Evolutionary conservation across 805 yeast species (phyloP).

Genomic region (Debaryomyces hansenii): DNA sequence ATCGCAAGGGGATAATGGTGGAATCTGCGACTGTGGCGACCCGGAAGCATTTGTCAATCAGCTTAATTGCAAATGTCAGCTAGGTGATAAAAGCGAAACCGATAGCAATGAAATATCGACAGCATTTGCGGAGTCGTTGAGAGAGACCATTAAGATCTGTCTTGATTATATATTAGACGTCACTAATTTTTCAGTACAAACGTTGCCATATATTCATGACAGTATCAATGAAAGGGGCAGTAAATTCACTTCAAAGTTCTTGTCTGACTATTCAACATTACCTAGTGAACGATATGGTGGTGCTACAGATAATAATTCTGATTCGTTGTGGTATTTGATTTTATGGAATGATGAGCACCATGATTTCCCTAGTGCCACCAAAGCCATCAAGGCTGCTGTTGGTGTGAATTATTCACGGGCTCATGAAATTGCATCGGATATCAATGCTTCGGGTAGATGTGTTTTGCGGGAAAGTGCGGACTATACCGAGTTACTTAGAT

Average conservation of each 20-base stretch:
- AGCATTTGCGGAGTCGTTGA: constrained; percentile 17
- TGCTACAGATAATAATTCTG: constrained; percentile 31
- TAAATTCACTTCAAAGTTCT: constrained; percentile 19
- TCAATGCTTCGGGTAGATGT: constrained; percentile 53
- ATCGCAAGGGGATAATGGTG: constrained; percentile 48
- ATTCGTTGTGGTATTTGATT: constrained; percentile 44
- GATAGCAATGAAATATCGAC: constrained; percentile 6
- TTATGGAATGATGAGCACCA: constrained; percentile 84
- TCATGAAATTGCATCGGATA: constrained; percentile 37
- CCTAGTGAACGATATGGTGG: constrained; percentile 32
- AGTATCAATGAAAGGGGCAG: constrained; percentile 23
- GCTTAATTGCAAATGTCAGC: constrained; percentile 51
- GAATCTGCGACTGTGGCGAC: constrained; percentile 78
- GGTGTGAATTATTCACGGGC: constrained; percentile 27
- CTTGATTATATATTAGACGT: constrained; percentile 48
- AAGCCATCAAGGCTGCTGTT: constrained; percentile 41
- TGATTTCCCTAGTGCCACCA: constrained; percentile 53
- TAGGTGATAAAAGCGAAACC: constrained; percentile 5
- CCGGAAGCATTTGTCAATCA: constrained; percentile 56
- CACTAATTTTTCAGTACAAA: constrained; percentile 34
- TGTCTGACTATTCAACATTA: constrained; percentile 33
- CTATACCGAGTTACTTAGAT: constrained; percentile 22
- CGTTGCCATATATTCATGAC: constrained; percentile 41
- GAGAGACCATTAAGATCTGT: constrained; percentile 29
- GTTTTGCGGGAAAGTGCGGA: constrained; percentile 36